Evolutionary conservation across 441 rosid species (phyloP).

Genomic region (Brassica balearica): DNA sequence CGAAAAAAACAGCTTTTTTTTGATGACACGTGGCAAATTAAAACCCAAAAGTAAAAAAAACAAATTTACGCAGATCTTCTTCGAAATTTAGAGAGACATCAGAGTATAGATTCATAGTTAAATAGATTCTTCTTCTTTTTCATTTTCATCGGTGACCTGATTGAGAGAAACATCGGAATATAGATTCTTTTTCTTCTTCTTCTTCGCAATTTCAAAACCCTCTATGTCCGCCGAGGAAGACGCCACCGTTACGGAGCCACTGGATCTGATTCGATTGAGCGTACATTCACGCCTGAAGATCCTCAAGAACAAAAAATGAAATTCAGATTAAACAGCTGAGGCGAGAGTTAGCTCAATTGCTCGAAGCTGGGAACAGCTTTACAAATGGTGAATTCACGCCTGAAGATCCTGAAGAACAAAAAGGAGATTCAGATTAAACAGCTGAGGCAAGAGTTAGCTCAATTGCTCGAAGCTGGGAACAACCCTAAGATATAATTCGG

Average conservation of each 20-base stretch:
- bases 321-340: constrained; percentile 74
- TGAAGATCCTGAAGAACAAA: constrained; percentile 81
- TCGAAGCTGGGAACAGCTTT: constrained; percentile 58
- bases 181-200: background rate
- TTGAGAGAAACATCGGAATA: too few relatives aligned
- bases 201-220: constrained; percentile 29
- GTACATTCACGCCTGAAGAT: constrained; percentile 69
- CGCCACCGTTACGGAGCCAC: constrained; percentile 87
- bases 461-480: constrained; percentile 77
- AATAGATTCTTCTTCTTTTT: too few relatives aligned
- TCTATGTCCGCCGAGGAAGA: constrained; percentile 78
- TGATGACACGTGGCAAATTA: too few relatives aligned
- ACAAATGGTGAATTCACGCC: constrained; percentile 74
- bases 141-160: too few relatives aligned
- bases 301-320: constrained; percentile 74
- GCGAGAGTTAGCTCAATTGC: constrained; percentile 84
- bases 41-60: too few relatives aligned
- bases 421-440: constrained; percentile 75
- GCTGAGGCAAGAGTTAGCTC: constrained; percentile 79
- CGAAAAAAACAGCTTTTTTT: too few relatives aligned
- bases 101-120: too few relatives aligned
- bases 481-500: constrained; percentile 87
- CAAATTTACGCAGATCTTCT: too few relatives aligned
- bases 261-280: constrained; percentile 91
- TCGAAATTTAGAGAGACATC: too few relatives aligned